Evolutionary conservation across 176 grass and related monocot genomes (phyloP).

Genomic region (Ampelocalamus luodianensis): DNA sequence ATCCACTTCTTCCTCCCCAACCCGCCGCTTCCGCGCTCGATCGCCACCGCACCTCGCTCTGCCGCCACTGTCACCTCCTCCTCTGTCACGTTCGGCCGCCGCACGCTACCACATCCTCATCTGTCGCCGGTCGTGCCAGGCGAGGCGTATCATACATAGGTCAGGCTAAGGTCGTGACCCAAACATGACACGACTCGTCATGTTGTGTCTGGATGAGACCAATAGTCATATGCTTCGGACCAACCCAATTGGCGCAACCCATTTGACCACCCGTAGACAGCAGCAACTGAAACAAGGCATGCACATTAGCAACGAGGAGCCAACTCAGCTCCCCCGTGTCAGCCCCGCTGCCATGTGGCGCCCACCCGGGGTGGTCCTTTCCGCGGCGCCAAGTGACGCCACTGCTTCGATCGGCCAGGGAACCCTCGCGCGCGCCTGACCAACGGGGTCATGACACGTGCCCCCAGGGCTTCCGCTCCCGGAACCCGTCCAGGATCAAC

Average conservation of each 20-base stretch:
- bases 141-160: too few species aligned
- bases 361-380: not conserved
- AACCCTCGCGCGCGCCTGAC: not conserved
- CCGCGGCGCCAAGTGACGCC: conserved; percentile 51
- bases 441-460: conserved; percentile 35
- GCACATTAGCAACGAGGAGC: conserved; percentile 3
- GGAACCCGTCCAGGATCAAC: conserved; percentile 69
- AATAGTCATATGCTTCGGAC: too few species aligned
- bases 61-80: too few species aligned
- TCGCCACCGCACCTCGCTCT: too few species aligned
- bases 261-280: not conserved
- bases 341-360: conserved; percentile 21
- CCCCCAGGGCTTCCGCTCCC: not conserved
- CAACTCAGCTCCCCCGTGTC: not conserved
- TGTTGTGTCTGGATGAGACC: rapidly evolving
- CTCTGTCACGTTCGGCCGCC: too few species aligned
- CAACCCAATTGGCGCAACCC: rapidly evolving
- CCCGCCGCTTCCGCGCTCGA: too few species aligned
- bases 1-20: too few species aligned
- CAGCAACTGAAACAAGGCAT: not conserved
- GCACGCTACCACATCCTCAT: too few species aligned
- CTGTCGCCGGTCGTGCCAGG: too few species aligned
- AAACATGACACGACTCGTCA: too few species aligned
- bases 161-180: too few species aligned
- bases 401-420: conserved; percentile 58